These are phyloP conservation scores for Sordariomycetes sp. DNA, from an alignment of 2,329 filamentous ascomycete species.

Conservation along the genomic window DNA sequence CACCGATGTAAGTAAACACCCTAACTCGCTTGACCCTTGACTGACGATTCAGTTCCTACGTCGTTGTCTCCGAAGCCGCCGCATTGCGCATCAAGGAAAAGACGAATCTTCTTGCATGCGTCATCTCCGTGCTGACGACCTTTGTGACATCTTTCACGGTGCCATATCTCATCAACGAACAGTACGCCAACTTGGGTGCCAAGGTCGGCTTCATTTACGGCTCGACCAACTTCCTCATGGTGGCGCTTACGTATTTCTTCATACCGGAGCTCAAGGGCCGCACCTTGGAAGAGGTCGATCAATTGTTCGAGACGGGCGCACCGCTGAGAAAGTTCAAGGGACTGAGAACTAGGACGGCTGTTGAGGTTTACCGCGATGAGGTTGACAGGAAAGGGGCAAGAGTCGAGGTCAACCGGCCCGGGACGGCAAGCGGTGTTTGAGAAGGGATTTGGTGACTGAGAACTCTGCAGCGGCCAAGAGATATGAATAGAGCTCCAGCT, in stretches of 20 bases:
- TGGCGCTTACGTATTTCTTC: constrained; percentile 16
- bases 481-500: too few species aligned
- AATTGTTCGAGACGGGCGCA: constrained; percentile 1
- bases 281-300: constrained; percentile 4
- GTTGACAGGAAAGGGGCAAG: too few species aligned
- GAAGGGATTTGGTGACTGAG: too few species aligned
- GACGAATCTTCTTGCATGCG: constrained; percentile 16
- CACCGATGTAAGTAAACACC: constrained; percentile 13
- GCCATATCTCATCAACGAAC: constrained; percentile 25
- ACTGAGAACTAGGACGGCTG: background rate
- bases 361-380: background rate
- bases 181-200: constrained; percentile 21
- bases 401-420: too few species aligned
- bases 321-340: background rate
- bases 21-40: background rate
- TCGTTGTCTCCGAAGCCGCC: constrained; percentile 15
- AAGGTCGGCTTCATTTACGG: constrained; percentile 27
- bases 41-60: constrained; percentile 11
- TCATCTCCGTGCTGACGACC: constrained; percentile 17
- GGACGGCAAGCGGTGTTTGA: too few species aligned
- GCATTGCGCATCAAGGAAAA: constrained; percentile 18
- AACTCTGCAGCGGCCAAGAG: too few species aligned
- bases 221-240: constrained; percentile 10
- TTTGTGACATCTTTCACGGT: constrained; percentile 23
- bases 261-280: constrained; percentile 24